Percentiles rank a stretch among this genome's conserved stretches.
Conservation (phyloP, 768 basidiomycete species). For the Gymnopilus junonius region DNA sequence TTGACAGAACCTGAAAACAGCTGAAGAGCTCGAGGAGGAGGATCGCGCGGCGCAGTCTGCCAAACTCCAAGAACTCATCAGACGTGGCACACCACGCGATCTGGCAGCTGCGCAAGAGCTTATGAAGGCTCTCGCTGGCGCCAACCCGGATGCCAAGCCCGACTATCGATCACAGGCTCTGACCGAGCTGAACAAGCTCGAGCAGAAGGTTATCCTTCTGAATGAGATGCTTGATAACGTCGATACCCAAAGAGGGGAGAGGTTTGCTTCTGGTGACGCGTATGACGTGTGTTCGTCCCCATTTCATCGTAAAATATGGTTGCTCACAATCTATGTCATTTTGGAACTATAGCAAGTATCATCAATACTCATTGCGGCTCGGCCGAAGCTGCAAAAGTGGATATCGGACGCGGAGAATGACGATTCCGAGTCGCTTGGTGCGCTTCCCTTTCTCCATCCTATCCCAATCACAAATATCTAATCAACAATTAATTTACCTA, state of each 20-base stretch:
- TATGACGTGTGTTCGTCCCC: constrained; percentile 71
- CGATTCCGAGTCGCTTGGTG: constrained; percentile 89
- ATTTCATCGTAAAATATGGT: background rate
- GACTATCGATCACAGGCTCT: constrained; percentile 92
- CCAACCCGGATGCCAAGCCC: constrained; percentile 92
- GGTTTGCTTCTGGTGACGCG: constrained; percentile 86
- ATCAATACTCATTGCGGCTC: constrained; percentile 73
- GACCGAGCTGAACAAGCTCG: constrained; percentile 90
- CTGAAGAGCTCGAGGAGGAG: constrained; percentile 95
- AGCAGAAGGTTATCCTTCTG: constrained; percentile 92
- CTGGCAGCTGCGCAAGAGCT: constrained; percentile 95
- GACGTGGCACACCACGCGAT: constrained; percentile 94
- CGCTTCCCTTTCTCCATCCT: constrained; percentile 22
- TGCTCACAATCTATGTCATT: constrained; percentile 2
- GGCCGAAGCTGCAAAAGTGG: constrained; percentile 98
- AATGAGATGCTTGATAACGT: constrained; percentile 98
- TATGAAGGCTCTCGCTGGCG: constrained; percentile 95
- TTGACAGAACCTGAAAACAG: constrained; percentile 84
- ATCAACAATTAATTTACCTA: constrained; percentile 30
- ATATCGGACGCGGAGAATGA: constrained; percentile 91
- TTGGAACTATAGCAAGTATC: constrained; percentile 78
- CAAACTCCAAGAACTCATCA: constrained; percentile 97
- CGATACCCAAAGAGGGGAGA: constrained; percentile 70
- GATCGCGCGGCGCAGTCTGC: constrained; percentile 95
- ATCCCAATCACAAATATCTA: background rate